These are phyloP conservation scores for Incumbomyces lentus DNA, from an alignment of 2,329 filamentous ascomycete species.

Conservation along the genomic window DNA sequence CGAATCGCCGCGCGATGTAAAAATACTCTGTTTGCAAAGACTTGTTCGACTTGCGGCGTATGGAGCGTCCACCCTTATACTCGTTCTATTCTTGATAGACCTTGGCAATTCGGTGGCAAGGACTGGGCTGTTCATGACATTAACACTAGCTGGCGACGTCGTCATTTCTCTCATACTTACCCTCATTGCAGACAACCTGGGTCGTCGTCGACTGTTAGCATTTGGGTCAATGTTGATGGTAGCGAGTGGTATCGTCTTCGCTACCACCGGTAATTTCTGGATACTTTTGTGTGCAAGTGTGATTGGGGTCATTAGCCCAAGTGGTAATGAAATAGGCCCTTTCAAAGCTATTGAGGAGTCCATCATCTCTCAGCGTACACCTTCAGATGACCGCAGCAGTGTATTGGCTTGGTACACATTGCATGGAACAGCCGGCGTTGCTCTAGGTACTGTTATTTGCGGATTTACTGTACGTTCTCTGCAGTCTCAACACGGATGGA, in stretches of 20 bases:
- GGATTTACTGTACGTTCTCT: conserved; percentile 51
- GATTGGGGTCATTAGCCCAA: conserved; percentile 50
- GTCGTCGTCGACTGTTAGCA: conserved; percentile 45
- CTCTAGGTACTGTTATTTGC: conserved; percentile 48
- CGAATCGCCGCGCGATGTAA: conserved; percentile 23
- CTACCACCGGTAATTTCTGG: conserved; percentile 48
- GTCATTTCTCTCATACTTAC: conserved; percentile 48
- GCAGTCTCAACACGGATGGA: conserved; percentile 34
- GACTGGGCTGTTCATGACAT: conserved; percentile 55
- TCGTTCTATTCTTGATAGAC: conserved; percentile 51
- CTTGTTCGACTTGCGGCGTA: conserved; percentile 51
- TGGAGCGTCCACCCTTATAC: conserved; percentile 48
- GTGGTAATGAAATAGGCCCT: conserved; percentile 55
- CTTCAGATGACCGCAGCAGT: conserved; percentile 44
- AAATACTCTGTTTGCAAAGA: conserved; percentile 31
- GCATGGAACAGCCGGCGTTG: conserved; percentile 48
- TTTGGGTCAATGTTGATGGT: conserved; percentile 48
- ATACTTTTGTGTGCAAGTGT: conserved; percentile 48
- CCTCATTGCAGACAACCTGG: conserved; percentile 49
- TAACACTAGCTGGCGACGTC: conserved; percentile 53
- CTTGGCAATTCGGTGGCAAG: conserved; percentile 46
- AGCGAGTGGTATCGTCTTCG: conserved; percentile 45
- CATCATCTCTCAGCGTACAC: conserved; percentile 51
- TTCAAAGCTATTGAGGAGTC: conserved; percentile 59
- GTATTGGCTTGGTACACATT: conserved; percentile 55